A percentile compares a stretch with the other conserved stretches of the same genome.
phyloP scores from a whole-genome alignment of 2,329 filamentous ascomycete species.

The Penicillium sp. region DNA sequence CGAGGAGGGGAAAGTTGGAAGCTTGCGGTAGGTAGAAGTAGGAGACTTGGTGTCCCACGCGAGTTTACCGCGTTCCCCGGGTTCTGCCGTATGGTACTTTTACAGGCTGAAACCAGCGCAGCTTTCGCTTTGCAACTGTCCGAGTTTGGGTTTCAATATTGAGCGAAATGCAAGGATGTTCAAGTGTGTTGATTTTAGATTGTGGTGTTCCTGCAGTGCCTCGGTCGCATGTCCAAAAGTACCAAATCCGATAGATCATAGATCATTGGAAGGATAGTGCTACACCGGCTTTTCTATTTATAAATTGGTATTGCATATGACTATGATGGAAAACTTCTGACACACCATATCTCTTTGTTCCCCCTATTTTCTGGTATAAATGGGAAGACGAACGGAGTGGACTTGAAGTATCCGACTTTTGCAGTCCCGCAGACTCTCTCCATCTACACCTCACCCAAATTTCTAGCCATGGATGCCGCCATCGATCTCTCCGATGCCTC shows the following conservation, averaged over 20 bases:
- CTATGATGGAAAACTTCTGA: neutral
- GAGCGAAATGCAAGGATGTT: neutral
- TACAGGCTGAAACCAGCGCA: conserved; percentile 14
- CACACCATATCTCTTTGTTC: neutral
- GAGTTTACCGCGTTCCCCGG: conserved; percentile 33
- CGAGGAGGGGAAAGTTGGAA: conserved; percentile 12
- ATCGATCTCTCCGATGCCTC: conserved; percentile 83
- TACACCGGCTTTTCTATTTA: neutral
- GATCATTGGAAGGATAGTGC: neutral
- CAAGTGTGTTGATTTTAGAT: neutral
- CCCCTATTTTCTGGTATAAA: neutral
- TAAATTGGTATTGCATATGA: neutral
- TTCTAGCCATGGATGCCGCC: conserved; percentile 71
- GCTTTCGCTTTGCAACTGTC: neutral
- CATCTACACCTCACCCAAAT: conserved; percentile 12
- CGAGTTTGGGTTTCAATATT: neutral
- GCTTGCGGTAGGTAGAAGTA: conserved; percentile 11
- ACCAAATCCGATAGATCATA: neutral
- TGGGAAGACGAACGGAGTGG: neutral
- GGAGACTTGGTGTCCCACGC: conserved; percentile 30
- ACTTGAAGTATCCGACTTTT: conserved; percentile 10
- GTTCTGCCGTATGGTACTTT: conserved; percentile 25
- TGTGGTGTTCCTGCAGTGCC: neutral
- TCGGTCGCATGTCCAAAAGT: conserved; percentile 1
- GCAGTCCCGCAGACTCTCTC: conserved; percentile 8